A percentile compares a stretch with the other conserved stretches of the same genome.
These are phyloP conservation scores for Aphanomyces cochlioides DNA, from an alignment of 352 stramenopile species.

Conservation along the genomic window DNA sequence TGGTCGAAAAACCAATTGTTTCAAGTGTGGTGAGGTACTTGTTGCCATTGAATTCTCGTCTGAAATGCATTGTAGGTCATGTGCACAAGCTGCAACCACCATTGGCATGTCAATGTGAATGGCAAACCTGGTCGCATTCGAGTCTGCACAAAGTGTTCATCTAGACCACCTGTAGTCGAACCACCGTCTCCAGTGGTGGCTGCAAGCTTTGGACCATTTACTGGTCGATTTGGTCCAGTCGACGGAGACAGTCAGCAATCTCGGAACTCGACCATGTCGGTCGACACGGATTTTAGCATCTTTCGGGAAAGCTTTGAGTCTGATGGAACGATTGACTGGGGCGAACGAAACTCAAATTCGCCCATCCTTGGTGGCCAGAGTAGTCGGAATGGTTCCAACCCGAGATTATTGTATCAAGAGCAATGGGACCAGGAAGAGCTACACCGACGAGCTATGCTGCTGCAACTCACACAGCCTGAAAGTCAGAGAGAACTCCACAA, in stretches of 20 bases:
- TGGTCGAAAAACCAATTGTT: neutral
- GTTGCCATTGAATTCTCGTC: neutral
- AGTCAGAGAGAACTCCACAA: too few species aligned
- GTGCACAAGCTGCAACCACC: neutral
- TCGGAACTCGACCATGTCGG: neutral
- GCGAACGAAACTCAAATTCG: neutral
- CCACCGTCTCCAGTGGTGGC: neutral
- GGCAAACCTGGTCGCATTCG: neutral
- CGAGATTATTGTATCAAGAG: neutral
- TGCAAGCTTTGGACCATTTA: too few species aligned
- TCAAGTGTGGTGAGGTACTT: slow-evolving; percentile 14
- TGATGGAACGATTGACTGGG: neutral
- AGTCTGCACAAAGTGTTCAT: slow-evolving; percentile 1
- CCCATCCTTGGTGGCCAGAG: neutral
- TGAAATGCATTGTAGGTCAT: slow-evolving; percentile 4
- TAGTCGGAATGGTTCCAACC: neutral
- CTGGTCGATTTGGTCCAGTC: neutral
- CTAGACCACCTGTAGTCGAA: neutral
- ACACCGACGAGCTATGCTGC: neutral
- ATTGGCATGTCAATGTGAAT: neutral
- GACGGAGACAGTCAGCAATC: neutral
- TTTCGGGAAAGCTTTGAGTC: slow-evolving; percentile 3
- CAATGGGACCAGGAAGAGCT: slow-evolving; percentile 7
- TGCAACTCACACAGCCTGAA: neutral
- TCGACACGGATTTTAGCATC: neutral